Evolutionary conservation across 2,329 filamentous ascomycete species (phyloP), one percentile per base, ranked within the genome.

Genomic region (Aspergillus sp.): DNA sequence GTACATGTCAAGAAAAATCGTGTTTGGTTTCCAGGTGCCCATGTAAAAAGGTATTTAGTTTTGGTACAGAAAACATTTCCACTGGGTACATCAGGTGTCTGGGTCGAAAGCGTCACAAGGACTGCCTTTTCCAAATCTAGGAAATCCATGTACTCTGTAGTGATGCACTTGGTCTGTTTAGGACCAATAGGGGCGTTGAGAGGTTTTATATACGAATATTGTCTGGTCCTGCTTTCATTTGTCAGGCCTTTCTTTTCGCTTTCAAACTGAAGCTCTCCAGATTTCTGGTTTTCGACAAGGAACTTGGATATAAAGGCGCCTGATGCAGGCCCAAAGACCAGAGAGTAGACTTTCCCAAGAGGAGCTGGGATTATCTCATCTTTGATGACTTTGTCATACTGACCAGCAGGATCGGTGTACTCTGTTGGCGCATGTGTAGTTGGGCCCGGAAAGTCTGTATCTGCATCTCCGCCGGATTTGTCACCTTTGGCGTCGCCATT

Each of bases 61-160:
- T 96, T 97, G 37, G 88, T 86, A 32, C 81, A 79, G 61, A 98
- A 98, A 4, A 95, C 80, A 60, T 90, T 95, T 30, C 93, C 93
- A 61, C 83, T 95, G 0, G 93, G 93, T 2, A 98, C 93, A 63
- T 98, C 94, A 0, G 93, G 93, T 10, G 86, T 98, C 59, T 91
- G 86, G 0, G 90, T 96, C 28, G 82, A 84, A 44, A 89, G 82
- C 3, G 82, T 82, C n/a, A 98, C 76, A 41, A 85, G 87, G 44
- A 95, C 81, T 2, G 87, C 81, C 63, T 90, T 95, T 44, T 97
- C 91, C 11, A 94, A 74, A 62, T 98, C 91, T 28, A 94, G 74
- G 37, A 78, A 75, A 47, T 97, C 90, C n/a, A 98, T 62, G 5
- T 78, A 86, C 67, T 95, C 90, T 1, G 82, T 86, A 39, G 89